These are phyloP conservation scores for Tylopilus rubrobrunneus DNA, from an alignment of 768 basidiomycete species.

Conservation along the genomic window DNA sequence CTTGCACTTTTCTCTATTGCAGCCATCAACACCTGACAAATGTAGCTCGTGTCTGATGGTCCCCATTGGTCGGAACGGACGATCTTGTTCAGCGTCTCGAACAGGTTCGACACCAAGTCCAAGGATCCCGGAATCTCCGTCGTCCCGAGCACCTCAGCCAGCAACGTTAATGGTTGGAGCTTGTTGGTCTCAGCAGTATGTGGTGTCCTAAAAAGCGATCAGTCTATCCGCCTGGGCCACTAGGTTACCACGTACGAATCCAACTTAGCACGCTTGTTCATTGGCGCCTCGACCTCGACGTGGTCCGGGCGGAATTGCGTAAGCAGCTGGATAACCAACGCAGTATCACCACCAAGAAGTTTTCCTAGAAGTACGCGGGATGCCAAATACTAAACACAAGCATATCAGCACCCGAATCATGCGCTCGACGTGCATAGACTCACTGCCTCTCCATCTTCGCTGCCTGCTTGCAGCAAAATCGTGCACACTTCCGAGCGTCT, in stretches of 20 bases:
- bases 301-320: constrained; percentile 43
- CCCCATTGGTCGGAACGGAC: constrained; percentile 51
- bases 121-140: constrained; percentile 62
- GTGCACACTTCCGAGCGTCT: constrained; percentile 55
- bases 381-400: constrained; percentile 34
- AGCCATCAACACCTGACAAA: constrained; percentile 81
- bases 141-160: constrained; percentile 71
- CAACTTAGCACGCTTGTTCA: constrained; percentile 62
- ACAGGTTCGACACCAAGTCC: constrained; percentile 64
- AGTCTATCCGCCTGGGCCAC: not conserved
- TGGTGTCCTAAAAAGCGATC: constrained; percentile 6
- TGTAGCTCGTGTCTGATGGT: constrained; percentile 67
- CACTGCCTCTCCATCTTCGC: constrained; percentile 47
- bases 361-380: constrained; percentile 49
- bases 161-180: constrained; percentile 48
- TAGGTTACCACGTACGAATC: constrained; percentile 49
- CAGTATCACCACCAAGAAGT: constrained; percentile 44
- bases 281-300: constrained; percentile 41
- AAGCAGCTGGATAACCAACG: constrained; percentile 53
- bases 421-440: constrained; percentile 12
- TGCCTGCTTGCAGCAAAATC: constrained; percentile 51
- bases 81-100: constrained; percentile 70
- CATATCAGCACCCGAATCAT: not conserved
- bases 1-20: constrained; percentile 66
- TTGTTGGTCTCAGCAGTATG: constrained; percentile 34